Evolutionary conservation across 139 green algal species (phyloP), one percentile per base, ranked within the genome.

Genomic region (Eudorina sp.): DNA sequence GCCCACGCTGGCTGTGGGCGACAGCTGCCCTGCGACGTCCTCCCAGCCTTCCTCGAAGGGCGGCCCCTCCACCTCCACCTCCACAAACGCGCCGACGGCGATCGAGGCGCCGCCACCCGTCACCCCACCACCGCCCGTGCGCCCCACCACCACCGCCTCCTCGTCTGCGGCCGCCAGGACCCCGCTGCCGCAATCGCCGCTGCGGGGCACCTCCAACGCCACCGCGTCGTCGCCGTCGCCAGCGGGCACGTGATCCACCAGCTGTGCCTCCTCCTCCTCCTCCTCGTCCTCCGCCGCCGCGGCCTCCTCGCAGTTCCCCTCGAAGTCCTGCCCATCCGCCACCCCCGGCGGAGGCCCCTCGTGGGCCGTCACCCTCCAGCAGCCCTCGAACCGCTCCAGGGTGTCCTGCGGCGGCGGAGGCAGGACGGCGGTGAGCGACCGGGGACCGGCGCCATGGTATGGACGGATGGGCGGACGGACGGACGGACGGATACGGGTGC

Each of bases 361-460:
- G 21, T n/a, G 36, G 36, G 76, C n/a, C 7, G 16, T 69, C 5
- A 86, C 58, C 3, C n/a, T 62, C 80, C 80, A 86, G 13, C 18
- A 2, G 80, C 80, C 80, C 58, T 86, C 80, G 16, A 86, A 86
- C 27, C 60, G 58, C 29, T 74, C 60, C 41, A 86, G 41, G 7
- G 60, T 77, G 80, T 86, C 80, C 80, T 86, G 78, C 45, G 25
- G 73, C 48, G 68, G 64, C n/a, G n/a, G n/a, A n/a, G n/a, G n/a
- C n/a, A n/a, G n/a, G n/a, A n/a, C n/a, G n/a, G n/a, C n/a, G n/a
- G n/a, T n/a, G n/a, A n/a, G n/a, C n/a, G n/a, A n/a, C n/a, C n/a
- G n/a, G n/a, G n/a, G n/a, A n/a, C n/a, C n/a, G n/a, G n/a, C n/a
- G n/a, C n/a, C n/a, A n/a, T n/a, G n/a, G n/a, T n/a, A n/a, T n/a